Base-by-base conservation (phyloP, 441 rosid genomes). In the Populus hybrid region DNA sequence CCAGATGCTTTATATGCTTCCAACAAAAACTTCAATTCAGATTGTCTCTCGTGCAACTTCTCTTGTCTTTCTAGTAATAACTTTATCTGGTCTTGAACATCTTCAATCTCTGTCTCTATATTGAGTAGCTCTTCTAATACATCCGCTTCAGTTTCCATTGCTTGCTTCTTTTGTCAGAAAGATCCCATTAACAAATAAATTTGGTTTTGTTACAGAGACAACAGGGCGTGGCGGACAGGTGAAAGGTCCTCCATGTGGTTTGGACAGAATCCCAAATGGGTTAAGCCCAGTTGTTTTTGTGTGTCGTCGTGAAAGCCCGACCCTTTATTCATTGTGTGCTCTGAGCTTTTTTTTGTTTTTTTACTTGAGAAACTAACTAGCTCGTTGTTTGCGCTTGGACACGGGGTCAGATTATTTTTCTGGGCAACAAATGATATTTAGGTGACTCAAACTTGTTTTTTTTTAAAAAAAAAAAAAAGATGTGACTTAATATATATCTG, bases 61-160 rank as follows among this genome's bases (percentile, higher is more conserved):
- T 93, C 98, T 88, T 92, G 98, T 71, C 82, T 89, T 75, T 89
- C 91, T 6, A 94, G 80, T 80, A 94, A 88, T 8, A 78, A 86
- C 83, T 83, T 82, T 84, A 94, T 89, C 84, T 92, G 91, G 71
- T 86, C 98, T 94, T 50, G 20, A 14, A 50, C n/a, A 50, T 50
- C 20, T 14, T 50, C 57, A 50, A 50, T 53, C 61, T 53, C 61
- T 53, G 61, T 18, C 61, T 53, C 61, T 16, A 53, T 16, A 6
- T 6, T 53, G 61, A 53, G 21, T 53, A 53, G 61, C 61, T 53
- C 61, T 53, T 53, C 61, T 53, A 53, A 16, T 53, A 6, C 21
- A 53, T 53, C 61, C 21, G 0, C 57, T 50, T 50, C 57, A 50
- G 57, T 50, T 50, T 50, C 57, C 57, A 50, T 50, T 50, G 57